Base-by-base conservation (phyloP, 306 rosid species). In the Glycine latifolia region DNA sequence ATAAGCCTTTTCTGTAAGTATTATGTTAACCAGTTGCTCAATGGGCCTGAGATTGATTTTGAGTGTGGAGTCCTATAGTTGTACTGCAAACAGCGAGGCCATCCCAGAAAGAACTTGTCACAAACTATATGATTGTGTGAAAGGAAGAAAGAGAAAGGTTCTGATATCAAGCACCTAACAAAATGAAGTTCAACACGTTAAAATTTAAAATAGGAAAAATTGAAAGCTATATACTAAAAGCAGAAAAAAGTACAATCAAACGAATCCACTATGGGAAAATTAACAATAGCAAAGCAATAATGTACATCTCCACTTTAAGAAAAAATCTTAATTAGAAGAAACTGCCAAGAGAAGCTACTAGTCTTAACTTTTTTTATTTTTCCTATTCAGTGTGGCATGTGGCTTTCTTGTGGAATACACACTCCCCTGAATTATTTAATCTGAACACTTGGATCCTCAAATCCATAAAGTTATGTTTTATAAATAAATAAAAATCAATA, bases 341-440 rank as follows among this genome's bases (percentile, higher is more conserved):
- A 72, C 67, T 44, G 39, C 39, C 31, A 6, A 0, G 9, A 47
- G 16, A 71, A 71, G 17, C 48, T 63, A 33, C 68, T 37, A n/a
- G 3, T 11, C 31, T 26, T 26, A 26, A 26, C n/a, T 26, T 26
- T 41, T 35, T 11, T 10, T 31, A 13, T 31, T 5, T 26, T 61
- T 6, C 41, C 39, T 73, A 55, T 67, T 79, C 52, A 74, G 68
- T 67, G 72, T 31, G 61, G 68, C 62, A 1, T 79, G 83, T 26
- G 85, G 84, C 59, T 75, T 79, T 75, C 79, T 61, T 80, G 87
- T 74, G 85, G 61, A 68, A 61, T 81, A 66, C 86, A 83, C 82
- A 73, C 76, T 82, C 59, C 50, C 15, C 8, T 79, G 17, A 83
- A 12, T 81, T 56, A 52, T 73, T 52, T 73, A 67, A 11, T 62